phyloP scores from a whole-genome alignment of 768 basidiomycete species.

The Tylopilus rubrobrunneus region DNA sequence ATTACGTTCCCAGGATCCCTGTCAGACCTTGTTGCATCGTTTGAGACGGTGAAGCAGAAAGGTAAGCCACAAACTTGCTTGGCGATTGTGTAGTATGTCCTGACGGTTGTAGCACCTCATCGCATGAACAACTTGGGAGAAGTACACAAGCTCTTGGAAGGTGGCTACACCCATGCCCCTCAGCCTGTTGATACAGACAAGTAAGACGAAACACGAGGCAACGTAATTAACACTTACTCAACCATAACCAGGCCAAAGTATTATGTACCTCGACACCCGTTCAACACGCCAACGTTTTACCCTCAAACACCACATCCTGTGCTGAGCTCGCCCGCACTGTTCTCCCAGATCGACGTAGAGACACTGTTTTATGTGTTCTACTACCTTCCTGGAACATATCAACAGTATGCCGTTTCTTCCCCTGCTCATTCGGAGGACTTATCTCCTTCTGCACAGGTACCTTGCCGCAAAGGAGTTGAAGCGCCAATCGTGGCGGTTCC shows the following conservation, averaged over 20 bases:
- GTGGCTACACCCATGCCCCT: constrained; percentile 84
- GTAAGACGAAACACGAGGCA: constrained; percentile 47
- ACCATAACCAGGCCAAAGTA: constrained; percentile 78
- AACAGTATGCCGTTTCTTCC: constrained; percentile 57
- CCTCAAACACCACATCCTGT: constrained; percentile 83
- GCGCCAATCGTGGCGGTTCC: constrained; percentile 97
- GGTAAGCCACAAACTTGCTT: constrained; percentile 44
- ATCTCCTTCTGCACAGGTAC: constrained; percentile 48
- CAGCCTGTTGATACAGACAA: constrained; percentile 95
- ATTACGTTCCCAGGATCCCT: constrained; percentile 76
- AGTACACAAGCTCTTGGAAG: constrained; percentile 90
- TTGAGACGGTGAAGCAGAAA: constrained; percentile 96
- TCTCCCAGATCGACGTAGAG: constrained; percentile 91
- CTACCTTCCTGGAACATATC: constrained; percentile 95
- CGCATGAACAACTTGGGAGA: constrained; percentile 86
- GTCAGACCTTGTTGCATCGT: constrained; percentile 90
- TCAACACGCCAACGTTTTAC: constrained; percentile 89
- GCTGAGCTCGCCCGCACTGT: constrained; percentile 78
- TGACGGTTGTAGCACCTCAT: constrained; percentile 50
- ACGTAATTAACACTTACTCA: constrained; percentile 2
- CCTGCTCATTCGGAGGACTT: constrained; percentile 1
- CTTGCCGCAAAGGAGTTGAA: constrained; percentile 97
- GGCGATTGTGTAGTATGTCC: neutral
- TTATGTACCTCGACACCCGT: constrained; percentile 91
- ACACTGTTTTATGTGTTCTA: constrained; percentile 99